Evolutionary conservation across 1,284 basidiomycete species (phyloP), one percentile per base, ranked within the genome.

Genomic region (Malassezia equina): DNA sequence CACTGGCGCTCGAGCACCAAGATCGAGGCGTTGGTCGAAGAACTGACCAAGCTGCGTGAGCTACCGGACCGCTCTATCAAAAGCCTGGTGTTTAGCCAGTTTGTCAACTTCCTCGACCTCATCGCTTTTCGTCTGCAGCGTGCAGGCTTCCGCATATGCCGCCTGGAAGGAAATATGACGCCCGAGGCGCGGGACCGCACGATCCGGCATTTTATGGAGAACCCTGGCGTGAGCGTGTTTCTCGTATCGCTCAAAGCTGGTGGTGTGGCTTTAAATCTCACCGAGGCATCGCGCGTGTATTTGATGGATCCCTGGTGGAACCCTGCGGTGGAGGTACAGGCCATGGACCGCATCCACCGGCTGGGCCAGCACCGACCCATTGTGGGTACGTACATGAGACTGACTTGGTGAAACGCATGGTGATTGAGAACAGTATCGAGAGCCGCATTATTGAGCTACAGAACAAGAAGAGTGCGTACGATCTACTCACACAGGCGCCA

Each of bases 371-470:
- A 85, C 65, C 82, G 93, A 23, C 91, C 93, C 3, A 56, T 56
- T 19, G 43, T 58, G 19, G 41, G 41, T 55, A 27, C 34, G 52
- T 45, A 1, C 2, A 23, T 13, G 88, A 95, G 15, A 15, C 41
- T 43, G 11, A 43, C 44, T 82, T 86, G 65, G 90, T 91, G 13
- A 88, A 90, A 75, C 91, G 96, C 70, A 80, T 96, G 32, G 86
- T 96, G 27, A 82, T 96, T 51, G 90, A 96, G 75, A 91, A 98
- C 74, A 90, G 87, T 61, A 95, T 98, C 63, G 93, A 98, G 75
- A 87, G 86, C 67, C 84, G 90, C 61, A 93, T 94, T 61, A 71
- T 79, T 8, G 77, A 91, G 81, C 80, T 98, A 15, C 93, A 96
- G 77, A 88, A 93, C 76, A 93, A 93, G 79, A 93, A 93, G 76